Conservation (phyloP, 805 yeast genomes). For the Wickerhamomyces bovis region DNA sequence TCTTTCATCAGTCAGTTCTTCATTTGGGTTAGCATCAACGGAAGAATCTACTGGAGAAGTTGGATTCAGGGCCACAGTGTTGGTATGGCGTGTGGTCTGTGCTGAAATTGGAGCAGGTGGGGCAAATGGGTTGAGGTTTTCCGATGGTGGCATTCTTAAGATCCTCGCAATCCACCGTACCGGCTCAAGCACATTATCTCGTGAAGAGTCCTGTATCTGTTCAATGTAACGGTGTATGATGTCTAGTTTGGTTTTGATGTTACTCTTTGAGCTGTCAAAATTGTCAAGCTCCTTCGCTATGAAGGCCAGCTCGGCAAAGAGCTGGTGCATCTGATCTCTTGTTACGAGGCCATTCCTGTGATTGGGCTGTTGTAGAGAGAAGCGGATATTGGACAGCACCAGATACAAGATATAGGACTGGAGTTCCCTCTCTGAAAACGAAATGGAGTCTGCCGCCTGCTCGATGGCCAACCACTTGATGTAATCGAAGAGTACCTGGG, state of each 20-base stretch:
- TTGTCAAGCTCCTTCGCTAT: neutral
- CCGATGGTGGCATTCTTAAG: neutral
- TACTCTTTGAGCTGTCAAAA: neutral
- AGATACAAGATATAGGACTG: neutral
- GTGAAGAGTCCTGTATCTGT: neutral
- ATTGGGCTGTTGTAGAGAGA: neutral
- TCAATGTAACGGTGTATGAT: neutral
- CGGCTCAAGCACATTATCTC: neutral
- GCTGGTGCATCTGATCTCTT: neutral
- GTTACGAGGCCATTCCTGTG: neutral
- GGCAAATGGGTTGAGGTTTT: neutral
- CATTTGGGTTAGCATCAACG: neutral
- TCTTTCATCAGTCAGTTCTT: neutral
- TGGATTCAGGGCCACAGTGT: neutral
- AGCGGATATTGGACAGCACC: neutral
- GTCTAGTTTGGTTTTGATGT: neutral
- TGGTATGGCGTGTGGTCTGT: neutral
- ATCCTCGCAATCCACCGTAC: neutral
- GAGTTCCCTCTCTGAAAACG: neutral
- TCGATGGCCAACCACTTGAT: neutral
- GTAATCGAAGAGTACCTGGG: neutral
- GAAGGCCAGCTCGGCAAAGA: neutral
- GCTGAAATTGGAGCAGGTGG: neutral
- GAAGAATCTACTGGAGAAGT: neutral
- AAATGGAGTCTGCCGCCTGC: neutral